These are phyloP conservation scores for Canavalia gladiata DNA, from an alignment of 306 rosid genomes.

Conservation along the genomic window DNA sequence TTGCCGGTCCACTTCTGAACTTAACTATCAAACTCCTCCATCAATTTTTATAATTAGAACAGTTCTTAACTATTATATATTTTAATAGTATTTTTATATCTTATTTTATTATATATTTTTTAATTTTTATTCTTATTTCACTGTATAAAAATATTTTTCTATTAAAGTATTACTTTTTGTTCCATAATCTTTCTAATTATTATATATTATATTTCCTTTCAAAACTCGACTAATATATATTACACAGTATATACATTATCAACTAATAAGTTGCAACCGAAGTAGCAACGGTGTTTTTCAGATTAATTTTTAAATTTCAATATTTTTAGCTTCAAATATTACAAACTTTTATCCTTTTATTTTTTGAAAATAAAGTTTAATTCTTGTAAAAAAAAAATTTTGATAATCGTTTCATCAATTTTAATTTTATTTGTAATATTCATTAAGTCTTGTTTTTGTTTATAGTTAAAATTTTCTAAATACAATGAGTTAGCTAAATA, in stretches of 20 bases:
- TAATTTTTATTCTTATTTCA: too few relatives aligned
- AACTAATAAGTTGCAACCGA: not conserved
- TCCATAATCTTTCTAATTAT: constrained; percentile 8
- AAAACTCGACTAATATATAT: constrained; percentile 3
- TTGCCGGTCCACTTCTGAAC: not conserved
- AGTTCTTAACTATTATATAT: too few relatives aligned
- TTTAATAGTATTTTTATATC: too few relatives aligned
- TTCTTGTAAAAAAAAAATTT: not conserved
- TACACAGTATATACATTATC: not conserved
- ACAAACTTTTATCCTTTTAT: not conserved
- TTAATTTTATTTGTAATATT: not conserved
- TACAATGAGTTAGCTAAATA: too few relatives aligned
- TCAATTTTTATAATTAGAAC: not conserved
- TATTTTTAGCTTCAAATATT: not conserved
- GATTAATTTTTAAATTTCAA: not conserved
- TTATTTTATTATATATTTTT: too few relatives aligned
- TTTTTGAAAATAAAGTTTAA: not conserved
- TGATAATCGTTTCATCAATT: too few relatives aligned
- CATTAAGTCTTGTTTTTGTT: too few relatives aligned
- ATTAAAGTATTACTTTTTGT: not conserved
- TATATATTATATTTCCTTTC: constrained; percentile 14
- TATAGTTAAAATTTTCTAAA: too few relatives aligned
- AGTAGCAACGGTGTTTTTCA: not conserved
- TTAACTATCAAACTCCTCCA: not conserved
- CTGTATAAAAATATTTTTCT: too few relatives aligned